These are phyloP conservation scores for Saccharomycopsis sp. DNA, from an alignment of 805 yeast species.

Conservation along the genomic window DNA sequence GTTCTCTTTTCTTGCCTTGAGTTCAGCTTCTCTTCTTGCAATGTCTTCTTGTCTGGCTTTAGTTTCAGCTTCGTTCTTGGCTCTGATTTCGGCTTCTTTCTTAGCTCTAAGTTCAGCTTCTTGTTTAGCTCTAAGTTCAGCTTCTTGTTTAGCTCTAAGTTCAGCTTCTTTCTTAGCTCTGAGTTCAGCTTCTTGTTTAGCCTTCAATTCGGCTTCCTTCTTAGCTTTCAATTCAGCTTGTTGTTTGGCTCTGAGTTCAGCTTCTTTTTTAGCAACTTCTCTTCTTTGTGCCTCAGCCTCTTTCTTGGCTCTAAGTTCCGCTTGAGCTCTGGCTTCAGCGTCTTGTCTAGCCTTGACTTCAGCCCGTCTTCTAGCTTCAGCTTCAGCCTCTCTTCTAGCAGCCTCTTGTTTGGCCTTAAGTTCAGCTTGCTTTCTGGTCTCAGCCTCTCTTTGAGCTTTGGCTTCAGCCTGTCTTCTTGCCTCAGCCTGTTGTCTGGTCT, in stretches of 20 bases:
- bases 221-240: constrained; percentile 11
- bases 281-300: constrained; percentile 3
- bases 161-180: constrained; percentile 9
- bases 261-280: neutral
- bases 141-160: neutral
- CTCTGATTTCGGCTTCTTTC: constrained; percentile 13
- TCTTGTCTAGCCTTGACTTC: constrained; percentile 6
- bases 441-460: constrained; percentile 6
- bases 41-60: constrained; percentile 12
- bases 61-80: constrained; percentile 34
- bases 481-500: constrained; percentile 5
- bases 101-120: constrained; percentile 10
- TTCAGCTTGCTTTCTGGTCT: neutral
- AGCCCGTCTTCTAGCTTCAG: constrained; percentile 18
- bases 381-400: constrained; percentile 20
- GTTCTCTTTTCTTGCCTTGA: constrained; percentile 3
- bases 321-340: constrained; percentile 34
- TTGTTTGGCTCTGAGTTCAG: constrained; percentile 20
- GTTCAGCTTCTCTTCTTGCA: constrained; percentile 18
- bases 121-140: constrained; percentile 10
- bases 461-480: constrained; percentile 6
- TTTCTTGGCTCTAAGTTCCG: constrained; percentile 7
- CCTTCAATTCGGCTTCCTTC: constrained; percentile 34
- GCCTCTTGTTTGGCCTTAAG: constrained; percentile 1
- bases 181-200: constrained; percentile 5